Conservation (phyloP, 148 eudicot genomes). For the Agrostemma githago region DNA sequence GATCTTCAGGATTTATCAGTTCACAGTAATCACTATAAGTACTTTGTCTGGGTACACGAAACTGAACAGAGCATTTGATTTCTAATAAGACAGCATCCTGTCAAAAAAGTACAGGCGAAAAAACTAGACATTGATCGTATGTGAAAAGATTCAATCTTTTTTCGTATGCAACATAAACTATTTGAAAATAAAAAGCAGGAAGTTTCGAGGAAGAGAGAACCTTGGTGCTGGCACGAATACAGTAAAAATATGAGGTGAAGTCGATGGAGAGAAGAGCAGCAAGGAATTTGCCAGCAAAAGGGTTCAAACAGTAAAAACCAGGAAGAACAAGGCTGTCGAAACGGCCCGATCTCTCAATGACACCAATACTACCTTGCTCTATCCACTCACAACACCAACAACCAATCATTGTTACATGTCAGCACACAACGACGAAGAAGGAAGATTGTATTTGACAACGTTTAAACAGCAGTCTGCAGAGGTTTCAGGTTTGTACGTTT, state of each 20-base stretch:
- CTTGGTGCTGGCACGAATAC: slow-evolving; percentile 89
- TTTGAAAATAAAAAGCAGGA: neutral
- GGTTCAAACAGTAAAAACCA: slow-evolving; percentile 74
- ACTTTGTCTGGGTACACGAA: slow-evolving; percentile 63
- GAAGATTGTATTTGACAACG: too few species aligned
- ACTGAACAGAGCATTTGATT: slow-evolving; percentile 80
- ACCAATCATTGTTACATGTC: slow-evolving; percentile 57
- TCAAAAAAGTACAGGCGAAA: slow-evolving; percentile 17
- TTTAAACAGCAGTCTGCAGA: too few species aligned
- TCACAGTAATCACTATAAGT: slow-evolving; percentile 96
- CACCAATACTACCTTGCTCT: slow-evolving; percentile 68
- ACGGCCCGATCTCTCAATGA: slow-evolving; percentile 81
- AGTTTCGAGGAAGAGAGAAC: slow-evolving; percentile 26
- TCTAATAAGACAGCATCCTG: slow-evolving; percentile 97
- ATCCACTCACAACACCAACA: slow-evolving; percentile 57
- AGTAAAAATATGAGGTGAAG: slow-evolving; percentile 63
- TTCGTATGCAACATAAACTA: too few species aligned
- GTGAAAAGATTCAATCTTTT: too few species aligned
- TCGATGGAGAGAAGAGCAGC: slow-evolving; percentile 77
- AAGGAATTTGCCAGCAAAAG: slow-evolving; percentile 62
- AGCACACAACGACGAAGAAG: too few species aligned
- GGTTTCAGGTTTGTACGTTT: too few species aligned
- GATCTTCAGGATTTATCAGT: slow-evolving; percentile 81
- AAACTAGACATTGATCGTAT: neutral
- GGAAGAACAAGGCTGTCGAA: slow-evolving; percentile 70